phyloP scores from a whole-genome alignment of 768 basidiomycete species.

The Candolleomyces eurysporus region DNA sequence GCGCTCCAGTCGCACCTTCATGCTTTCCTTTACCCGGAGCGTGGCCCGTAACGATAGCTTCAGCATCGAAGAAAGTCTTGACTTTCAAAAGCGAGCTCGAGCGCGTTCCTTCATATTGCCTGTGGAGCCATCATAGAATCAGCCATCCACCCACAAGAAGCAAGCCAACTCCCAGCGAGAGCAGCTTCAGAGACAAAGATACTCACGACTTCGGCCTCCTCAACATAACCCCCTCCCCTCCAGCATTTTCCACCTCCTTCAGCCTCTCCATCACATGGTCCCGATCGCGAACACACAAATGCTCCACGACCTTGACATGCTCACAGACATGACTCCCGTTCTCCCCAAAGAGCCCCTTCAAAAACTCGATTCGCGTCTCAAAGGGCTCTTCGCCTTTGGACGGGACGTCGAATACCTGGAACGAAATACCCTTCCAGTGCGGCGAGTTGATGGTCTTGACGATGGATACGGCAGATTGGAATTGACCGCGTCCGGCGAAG shows the following conservation, averaged over 20 bases:
- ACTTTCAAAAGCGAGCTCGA: slow-evolving; percentile 52
- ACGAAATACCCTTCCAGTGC: slow-evolving; percentile 54
- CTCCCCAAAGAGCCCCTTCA: slow-evolving; percentile 46
- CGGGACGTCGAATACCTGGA: slow-evolving; percentile 60
- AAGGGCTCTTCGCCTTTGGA: slow-evolving; percentile 45
- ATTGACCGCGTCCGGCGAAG: slow-evolving; percentile 54
- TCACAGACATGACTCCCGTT: slow-evolving; percentile 40
- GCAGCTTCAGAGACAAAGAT: neutral
- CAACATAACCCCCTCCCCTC: slow-evolving; percentile 62
- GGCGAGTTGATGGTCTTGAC: slow-evolving; percentile 58
- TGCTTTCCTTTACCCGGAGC: slow-evolving; percentile 50
- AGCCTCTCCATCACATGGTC: slow-evolving; percentile 54
- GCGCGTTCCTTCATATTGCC: slow-evolving; percentile 49
- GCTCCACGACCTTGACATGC: slow-evolving; percentile 47
- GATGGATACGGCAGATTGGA: slow-evolving; percentile 57
- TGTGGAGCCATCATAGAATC: slow-evolving; percentile 12
- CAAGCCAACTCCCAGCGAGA: neutral
- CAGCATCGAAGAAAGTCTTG: slow-evolving; percentile 64
- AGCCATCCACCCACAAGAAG: neutral
- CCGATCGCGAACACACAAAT: slow-evolving; percentile 41
- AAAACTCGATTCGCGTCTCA: slow-evolving; percentile 46
- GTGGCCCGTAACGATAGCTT: slow-evolving; percentile 60
- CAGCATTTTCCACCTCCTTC: slow-evolving; percentile 50
- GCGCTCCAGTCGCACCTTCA: slow-evolving; percentile 45
- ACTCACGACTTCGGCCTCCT: slow-evolving; percentile 48